Conservation (phyloP, 148 eudicot genomes). For the Tetragonia tetragonoides region DNA sequence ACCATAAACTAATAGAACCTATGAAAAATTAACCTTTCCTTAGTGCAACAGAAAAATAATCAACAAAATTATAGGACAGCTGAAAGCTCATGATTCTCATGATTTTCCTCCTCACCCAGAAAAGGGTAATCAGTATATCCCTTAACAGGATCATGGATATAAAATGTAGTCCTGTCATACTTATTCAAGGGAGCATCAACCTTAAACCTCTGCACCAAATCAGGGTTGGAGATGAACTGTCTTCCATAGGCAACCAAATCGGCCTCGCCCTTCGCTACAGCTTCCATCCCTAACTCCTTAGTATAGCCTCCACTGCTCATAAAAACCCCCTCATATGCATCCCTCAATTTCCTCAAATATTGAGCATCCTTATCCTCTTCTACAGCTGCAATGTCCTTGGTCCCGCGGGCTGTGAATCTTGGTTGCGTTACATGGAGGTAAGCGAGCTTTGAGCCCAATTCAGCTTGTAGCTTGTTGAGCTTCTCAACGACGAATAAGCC, state of each 20-base stretch:
- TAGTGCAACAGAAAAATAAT: too few species aligned
- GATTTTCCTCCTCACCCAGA: conserved; percentile 17
- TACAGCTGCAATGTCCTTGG: conserved; percentile 20
- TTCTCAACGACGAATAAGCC: conserved; percentile 61
- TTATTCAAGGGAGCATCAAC: conserved; percentile 54
- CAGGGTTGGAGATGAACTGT: conserved; percentile 70
- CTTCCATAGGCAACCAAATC: conserved; percentile 82
- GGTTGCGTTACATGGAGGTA: conserved; percentile 82
- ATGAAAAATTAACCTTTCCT: too few species aligned
- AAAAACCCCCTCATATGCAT: conserved; percentile 57
- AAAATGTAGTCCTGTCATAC: conserved; percentile 65
- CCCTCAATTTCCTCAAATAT: conserved; percentile 47
- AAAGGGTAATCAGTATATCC: conserved; percentile 90
- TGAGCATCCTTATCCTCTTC: conserved; percentile 56
- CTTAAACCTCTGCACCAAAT: conserved; percentile 67
- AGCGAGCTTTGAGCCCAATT: conserved; percentile 36
- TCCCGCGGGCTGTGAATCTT: conserved; percentile 54
- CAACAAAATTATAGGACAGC: too few species aligned
- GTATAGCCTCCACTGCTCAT: conserved; percentile 75
- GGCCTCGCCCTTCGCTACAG: conserved; percentile 65
- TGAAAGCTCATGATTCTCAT: too few species aligned
- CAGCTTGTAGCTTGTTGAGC: conserved; percentile 54
- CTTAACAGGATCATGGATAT: conserved; percentile 28
- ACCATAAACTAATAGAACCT: too few species aligned
- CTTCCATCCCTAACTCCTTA: conserved; percentile 55